Evolutionary conservation across 768 basidiomycete species (phyloP).

Genomic region (Tulasnella sp.): DNA sequence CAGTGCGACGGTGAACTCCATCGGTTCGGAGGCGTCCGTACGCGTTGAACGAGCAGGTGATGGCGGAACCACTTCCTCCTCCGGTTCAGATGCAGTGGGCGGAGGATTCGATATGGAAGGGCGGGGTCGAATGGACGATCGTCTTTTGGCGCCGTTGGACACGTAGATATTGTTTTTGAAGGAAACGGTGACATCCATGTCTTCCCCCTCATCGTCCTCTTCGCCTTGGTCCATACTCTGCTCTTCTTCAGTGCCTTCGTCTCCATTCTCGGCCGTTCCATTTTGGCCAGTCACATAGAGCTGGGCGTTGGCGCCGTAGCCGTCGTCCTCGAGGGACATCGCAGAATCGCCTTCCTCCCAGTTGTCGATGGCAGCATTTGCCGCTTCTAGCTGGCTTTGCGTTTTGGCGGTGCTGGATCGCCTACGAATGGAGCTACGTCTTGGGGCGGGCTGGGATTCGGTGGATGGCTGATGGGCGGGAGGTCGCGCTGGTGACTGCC

Average conservation of each 20-base stretch:
- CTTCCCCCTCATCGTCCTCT: conserved; percentile 28
- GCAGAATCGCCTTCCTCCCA: conserved; percentile 33
- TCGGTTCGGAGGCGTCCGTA: conserved; percentile 29
- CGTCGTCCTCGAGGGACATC: conserved; percentile 29
- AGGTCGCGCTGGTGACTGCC: not conserved
- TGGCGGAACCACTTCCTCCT: conserved; percentile 9
- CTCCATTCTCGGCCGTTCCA: not conserved
- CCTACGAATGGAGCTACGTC: conserved; percentile 5
- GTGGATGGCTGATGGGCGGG: not conserved
- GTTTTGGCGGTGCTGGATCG: conserved; percentile 1
- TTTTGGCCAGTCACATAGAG: conserved; percentile 24
- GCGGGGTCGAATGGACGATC: conserved; percentile 11
- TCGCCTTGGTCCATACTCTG: conserved; percentile 8
- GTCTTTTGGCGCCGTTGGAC: conserved; percentile 16
- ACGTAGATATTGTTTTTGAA: conserved; percentile 26
- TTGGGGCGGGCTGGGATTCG: not conserved
- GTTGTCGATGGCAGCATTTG: not conserved
- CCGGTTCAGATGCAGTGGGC: not conserved
- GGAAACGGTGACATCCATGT: conserved; percentile 30
- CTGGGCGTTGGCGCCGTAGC: conserved; percentile 17
- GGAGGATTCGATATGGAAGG: not conserved
- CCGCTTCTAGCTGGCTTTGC: conserved; percentile 2
- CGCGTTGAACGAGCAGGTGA: not conserved
- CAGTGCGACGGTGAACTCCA: conserved; percentile 34
- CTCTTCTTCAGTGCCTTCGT: conserved; percentile 1